Evolutionary conservation across 1,284 basidiomycete species (phyloP).

Genomic region (Quambalaria eucalypti): DNA sequence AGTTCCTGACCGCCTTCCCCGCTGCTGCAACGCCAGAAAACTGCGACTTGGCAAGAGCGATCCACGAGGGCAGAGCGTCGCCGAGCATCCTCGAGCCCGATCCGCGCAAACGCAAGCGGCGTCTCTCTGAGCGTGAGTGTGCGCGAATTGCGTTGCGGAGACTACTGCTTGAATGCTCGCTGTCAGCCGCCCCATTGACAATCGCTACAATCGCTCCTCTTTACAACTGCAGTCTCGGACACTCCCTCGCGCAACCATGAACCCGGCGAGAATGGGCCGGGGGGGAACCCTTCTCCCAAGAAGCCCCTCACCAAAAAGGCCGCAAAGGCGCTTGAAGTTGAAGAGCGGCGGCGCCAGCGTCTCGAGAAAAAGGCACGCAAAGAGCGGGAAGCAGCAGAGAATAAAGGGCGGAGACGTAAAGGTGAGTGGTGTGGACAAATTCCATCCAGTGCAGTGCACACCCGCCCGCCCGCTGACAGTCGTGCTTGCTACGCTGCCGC

Average conservation of each 20-base stretch:
- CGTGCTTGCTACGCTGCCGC: background rate
- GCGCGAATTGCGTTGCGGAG: no score
- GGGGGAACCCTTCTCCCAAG: background rate
- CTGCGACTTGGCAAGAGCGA: slow-evolving; percentile 28
- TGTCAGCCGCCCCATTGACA: no score
- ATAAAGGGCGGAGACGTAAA: slow-evolving; percentile 25
- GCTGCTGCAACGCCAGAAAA: no score
- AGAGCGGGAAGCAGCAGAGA: slow-evolving; percentile 4
- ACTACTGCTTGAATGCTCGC: no score
- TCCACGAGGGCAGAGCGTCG: slow-evolving; percentile 25
- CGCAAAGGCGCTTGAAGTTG: slow-evolving; percentile 8
- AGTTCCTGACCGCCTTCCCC: no score
- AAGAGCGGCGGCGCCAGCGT: slow-evolving; percentile 6
- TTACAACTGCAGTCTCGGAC: background rate
- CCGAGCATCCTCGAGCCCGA: slow-evolving; percentile 30
- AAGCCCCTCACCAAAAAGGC: slow-evolving; percentile 9
- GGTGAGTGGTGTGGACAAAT: slow-evolving; percentile 3
- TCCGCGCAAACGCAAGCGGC: slow-evolving; percentile 14
- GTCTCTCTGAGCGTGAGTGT: slow-evolving; percentile 22
- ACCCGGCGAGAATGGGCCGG: background rate
- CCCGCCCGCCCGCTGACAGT: background rate
- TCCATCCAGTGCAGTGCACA: background rate
- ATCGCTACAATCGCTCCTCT: background rate
- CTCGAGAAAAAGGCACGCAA: slow-evolving; percentile 10
- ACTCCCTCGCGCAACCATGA: background rate